Evolutionary conservation across 352 stramenopile genomes (phyloP).

Genomic region (Pilasporangium apinafurcum): DNA sequence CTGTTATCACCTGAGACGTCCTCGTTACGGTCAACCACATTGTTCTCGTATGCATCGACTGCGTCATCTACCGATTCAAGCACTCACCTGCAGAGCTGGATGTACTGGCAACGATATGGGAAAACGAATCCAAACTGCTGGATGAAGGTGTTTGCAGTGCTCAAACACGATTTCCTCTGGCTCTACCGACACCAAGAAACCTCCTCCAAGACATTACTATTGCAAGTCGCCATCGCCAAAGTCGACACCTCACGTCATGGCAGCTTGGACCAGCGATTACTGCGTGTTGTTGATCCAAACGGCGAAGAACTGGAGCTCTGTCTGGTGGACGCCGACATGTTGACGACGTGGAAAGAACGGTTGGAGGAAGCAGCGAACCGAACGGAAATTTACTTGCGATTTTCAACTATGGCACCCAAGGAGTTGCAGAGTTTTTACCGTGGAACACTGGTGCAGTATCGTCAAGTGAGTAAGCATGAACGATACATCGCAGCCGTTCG

Average conservation of each 20-base stretch:
- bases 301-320: constrained; percentile 40
- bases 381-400: constrained; percentile 35
- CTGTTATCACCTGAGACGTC: no score
- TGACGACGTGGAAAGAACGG: constrained; percentile 20
- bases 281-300: constrained; percentile 38
- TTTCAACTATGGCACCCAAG: constrained; percentile 15
- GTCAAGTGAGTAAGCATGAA: constrained; percentile 23
- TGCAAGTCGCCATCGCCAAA: constrained; percentile 50
- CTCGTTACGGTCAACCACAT: no score
- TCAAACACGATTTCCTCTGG: constrained; percentile 47
- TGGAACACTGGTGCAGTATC: constrained; percentile 36
- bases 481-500: constrained; percentile 25
- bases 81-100: no score
- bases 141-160: constrained; percentile 59
- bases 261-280: constrained; percentile 15
- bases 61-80: no score
- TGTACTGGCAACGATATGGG: constrained; percentile 65
- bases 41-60: no score
- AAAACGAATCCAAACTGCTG: constrained; percentile 32
- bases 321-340: constrained; percentile 17
- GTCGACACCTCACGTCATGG: constrained; percentile 23
- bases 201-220: constrained; percentile 18
- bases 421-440: constrained; percentile 39
- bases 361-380: constrained; percentile 26
- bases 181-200: constrained; percentile 40